These are phyloP conservation scores for Lobosporangium transversale DNA, from an alignment of 192 early-diverging fungal genomes.

Conservation along the genomic window DNA sequence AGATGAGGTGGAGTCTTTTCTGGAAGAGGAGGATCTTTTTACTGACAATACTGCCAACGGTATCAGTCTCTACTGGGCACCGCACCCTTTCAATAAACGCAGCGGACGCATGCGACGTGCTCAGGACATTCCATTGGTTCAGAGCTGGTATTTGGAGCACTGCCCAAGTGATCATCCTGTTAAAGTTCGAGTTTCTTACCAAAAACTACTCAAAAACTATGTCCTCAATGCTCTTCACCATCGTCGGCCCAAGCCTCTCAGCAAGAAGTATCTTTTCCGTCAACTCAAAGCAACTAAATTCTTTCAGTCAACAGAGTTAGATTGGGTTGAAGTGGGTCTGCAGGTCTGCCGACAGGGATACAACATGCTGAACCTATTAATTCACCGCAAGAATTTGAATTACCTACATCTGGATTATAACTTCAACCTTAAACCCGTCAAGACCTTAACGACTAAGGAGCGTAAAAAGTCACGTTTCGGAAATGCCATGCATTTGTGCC, in stretches of 20 bases:
- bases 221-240: conserved; percentile 92
- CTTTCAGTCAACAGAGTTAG: conserved; percentile 97
- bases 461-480: conserved; percentile 99
- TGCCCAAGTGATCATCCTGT: conserved; percentile 92
- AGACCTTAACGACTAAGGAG: conserved; percentile 99
- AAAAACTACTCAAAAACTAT: conserved; percentile 97
- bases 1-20: conserved; percentile 78
- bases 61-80: conserved; percentile 97
- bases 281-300: conserved; percentile 98
- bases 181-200: conserved; percentile 98
- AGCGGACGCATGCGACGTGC: conserved; percentile 92
- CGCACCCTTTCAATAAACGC: conserved; percentile 95
- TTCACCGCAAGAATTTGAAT: conserved; percentile 98
- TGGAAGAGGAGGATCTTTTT: conserved; percentile 78
- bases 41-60: conserved; percentile 94
- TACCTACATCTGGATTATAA: conserved; percentile 99
- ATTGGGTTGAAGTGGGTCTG: conserved; percentile 99
- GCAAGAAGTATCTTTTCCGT: conserved; percentile 94
- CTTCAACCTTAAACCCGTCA: conserved; percentile 99
- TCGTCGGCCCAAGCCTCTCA: conserved; percentile 87
- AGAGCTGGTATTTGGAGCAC: conserved; percentile 99
- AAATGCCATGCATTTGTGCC: conserved; percentile 93
- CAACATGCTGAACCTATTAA: conserved; percentile 99
- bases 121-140: conserved; percentile 93
- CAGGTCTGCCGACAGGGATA: conserved; percentile 99